Evolutionary conservation across 2,329 filamentous ascomycete genomes (phyloP).

Genomic region (Colletotrichum sp.): DNA sequence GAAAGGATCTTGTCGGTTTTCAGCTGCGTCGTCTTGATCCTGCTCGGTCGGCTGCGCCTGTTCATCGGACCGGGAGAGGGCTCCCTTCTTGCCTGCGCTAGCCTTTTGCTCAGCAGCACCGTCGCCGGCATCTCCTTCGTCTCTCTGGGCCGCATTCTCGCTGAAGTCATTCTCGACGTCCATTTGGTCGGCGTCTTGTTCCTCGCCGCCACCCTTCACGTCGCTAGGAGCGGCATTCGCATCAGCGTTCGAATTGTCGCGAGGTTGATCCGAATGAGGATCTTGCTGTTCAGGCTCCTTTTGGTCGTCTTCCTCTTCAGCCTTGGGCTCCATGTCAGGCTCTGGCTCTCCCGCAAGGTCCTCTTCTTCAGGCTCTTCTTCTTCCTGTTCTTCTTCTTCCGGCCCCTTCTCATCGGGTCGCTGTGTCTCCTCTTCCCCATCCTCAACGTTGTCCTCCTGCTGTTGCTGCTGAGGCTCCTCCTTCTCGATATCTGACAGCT

Average conservation of each 20-base stretch:
- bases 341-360: constrained; percentile 31
- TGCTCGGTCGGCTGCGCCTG: constrained; percentile 45
- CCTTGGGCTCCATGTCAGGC: constrained; percentile 53
- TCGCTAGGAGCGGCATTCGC: constrained; percentile 67
- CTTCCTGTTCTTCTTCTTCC: constrained; percentile 33
- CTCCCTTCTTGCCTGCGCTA: constrained; percentile 67
- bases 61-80: constrained; percentile 52
- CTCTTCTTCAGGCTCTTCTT: constrained; percentile 39
- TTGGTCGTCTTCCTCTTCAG: constrained; percentile 57
- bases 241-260: constrained; percentile 56
- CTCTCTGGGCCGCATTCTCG: constrained; percentile 65
- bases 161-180: constrained; percentile 67
- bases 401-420: constrained; percentile 30
- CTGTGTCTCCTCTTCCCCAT: constrained; percentile 35
- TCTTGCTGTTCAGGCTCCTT: constrained; percentile 35
- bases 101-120: constrained; percentile 68
- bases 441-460: constrained; percentile 40
- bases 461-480: constrained; percentile 38
- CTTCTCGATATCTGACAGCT: constrained; percentile 57
- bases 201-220: constrained; percentile 66
- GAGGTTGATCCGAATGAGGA: constrained; percentile 31
- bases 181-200: constrained; percentile 67
- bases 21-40: constrained; percentile 47
- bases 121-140: constrained; percentile 71
- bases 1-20: constrained; percentile 71